These are phyloP conservation scores for Taphrina deformans DNA, from an alignment of 1,139 yeast species.

Conservation along the genomic window DNA sequence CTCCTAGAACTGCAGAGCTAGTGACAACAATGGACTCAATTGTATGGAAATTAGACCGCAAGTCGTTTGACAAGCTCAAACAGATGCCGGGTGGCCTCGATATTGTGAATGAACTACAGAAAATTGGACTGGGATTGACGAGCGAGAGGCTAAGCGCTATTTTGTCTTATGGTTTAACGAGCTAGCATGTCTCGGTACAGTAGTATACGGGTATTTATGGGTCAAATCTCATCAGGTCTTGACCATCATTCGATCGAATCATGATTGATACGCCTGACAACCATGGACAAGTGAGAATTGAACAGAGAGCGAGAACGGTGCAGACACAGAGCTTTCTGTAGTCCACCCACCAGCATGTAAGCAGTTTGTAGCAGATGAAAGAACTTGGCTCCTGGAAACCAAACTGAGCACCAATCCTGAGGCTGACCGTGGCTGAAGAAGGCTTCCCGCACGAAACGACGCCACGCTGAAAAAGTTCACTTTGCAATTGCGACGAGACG, in stretches of 20 bases:
- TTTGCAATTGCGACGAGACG: neutral
- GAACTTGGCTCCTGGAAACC: too few relatives aligned
- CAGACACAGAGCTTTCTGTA: too few relatives aligned
- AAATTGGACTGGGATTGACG: conserved; percentile 63
- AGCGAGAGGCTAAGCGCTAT: conserved; percentile 60
- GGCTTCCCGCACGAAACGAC: neutral
- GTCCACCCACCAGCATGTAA: too few relatives aligned
- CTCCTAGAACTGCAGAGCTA: conserved; percentile 47
- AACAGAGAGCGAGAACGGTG: too few relatives aligned
- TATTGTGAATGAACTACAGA: conserved; percentile 67
- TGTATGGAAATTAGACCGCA: conserved; percentile 68
- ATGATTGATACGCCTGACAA: too few relatives aligned
- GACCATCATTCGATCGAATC: too few relatives aligned
- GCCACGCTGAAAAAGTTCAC: conserved; percentile 1
- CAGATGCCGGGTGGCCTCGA: conserved; percentile 51
- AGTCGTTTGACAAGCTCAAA: conserved; percentile 48
- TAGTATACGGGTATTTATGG: too few relatives aligned
- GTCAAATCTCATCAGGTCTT: too few relatives aligned
- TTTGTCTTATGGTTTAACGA: conserved; percentile 38
- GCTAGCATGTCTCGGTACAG: neutral
- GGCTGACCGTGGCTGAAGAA: neutral
- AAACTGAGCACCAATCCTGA: too few relatives aligned
- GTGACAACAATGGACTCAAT: conserved; percentile 57
- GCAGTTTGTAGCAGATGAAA: too few relatives aligned
- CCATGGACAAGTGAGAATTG: too few relatives aligned